phyloP scores from a whole-genome alignment of 768 basidiomycete genomes.

The Suillus sp. region DNA sequence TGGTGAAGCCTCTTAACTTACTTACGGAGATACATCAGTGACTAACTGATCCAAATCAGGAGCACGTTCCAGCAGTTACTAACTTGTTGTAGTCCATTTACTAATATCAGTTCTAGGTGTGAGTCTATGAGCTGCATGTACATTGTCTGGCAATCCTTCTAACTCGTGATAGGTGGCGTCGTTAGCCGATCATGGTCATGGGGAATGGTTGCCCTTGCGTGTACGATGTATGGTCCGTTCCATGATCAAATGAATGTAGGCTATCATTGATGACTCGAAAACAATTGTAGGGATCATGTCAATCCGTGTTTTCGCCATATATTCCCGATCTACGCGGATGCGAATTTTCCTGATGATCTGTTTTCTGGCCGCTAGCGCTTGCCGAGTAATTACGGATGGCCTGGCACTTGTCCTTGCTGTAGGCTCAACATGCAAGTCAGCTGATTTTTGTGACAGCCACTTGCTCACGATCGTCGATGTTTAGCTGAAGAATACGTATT shows the following conservation, averaged over 20 bases:
- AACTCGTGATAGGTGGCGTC: background rate
- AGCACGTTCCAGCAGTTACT: background rate
- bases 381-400: background rate
- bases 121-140: background rate
- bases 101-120: background rate
- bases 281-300: background rate
- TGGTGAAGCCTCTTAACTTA: background rate
- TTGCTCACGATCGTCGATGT: background rate
- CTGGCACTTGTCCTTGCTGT: background rate
- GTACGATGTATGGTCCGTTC: slow-evolving; percentile 2
- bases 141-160: background rate
- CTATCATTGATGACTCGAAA: background rate
- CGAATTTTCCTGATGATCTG: background rate
- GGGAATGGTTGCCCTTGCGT: background rate
- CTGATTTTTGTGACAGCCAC: background rate
- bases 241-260: background rate
- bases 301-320: slow-evolving; percentile 5
- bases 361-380: slow-evolving; percentile 2
- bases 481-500: background rate
- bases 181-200: background rate
- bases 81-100: background rate
- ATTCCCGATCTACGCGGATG: background rate
- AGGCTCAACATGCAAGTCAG: background rate
- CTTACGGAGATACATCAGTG: background rate
- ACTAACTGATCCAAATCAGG: background rate